Base-by-base conservation (phyloP, 805 yeast species). In the Debaryomyces castellii region DNA sequence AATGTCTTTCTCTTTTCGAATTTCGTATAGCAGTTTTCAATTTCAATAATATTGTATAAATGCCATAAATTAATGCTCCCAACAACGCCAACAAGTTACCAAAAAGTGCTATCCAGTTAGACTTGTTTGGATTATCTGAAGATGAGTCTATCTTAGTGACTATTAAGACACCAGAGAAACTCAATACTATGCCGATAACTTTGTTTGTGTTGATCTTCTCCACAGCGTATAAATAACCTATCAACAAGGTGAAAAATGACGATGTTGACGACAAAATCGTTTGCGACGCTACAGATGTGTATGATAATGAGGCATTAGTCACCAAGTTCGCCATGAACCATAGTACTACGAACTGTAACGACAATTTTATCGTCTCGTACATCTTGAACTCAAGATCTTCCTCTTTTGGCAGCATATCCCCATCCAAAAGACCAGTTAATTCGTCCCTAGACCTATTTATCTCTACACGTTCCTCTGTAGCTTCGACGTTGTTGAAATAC, bases 311-410 rank as follows among this genome's bases (percentile, higher is more conserved):
- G 0, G 96, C 89, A 65, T 94, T 94, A 25, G 94, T 89, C 45
- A 88, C 85, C 51, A 91, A 74, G 63, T 94, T 94, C 2, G 98
- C 96, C 14, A 83, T 49, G 60, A 89, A 94, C 99, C 99, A 94
- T 36, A 94, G 70, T 3, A 87, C 66, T 51, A 95, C 85, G 63
- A 94, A 94, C 67, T 89, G 88, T 11, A 85, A 75, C 50, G 96
- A 83, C 37, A 94, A 66, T 46, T 68, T 68, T 10, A 89, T 76
- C 0, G 98, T 94, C 49, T 90, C 92, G 27, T 66, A 65, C 10
- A 78, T 56, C 0, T 76, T 66, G 17, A 82, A 64, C 14, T 63
- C 48, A 14, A 48, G 44, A 8, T 47, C 50, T 14, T 28, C 39
- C 6, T 18, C 40, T 12, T 34, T 33, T 17, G 20, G 20, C 34